Evolutionary conservation across 2,329 filamentous ascomycete species (phyloP).

Genomic region (Eutypella sp.): DNA sequence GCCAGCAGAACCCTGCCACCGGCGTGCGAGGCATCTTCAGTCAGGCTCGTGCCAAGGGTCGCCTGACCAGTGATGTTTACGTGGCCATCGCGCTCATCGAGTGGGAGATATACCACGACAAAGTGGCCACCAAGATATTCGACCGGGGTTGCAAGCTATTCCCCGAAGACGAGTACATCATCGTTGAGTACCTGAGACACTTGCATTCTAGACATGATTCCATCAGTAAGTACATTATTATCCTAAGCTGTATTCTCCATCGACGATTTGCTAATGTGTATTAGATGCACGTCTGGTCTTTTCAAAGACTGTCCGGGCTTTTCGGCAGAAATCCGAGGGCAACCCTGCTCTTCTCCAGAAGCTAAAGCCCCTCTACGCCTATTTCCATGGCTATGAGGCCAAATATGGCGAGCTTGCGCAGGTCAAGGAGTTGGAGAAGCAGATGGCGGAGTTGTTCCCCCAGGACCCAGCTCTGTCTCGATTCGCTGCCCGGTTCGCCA

Average conservation of each 20-base stretch:
- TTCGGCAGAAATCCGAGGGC: constrained; percentile 68
- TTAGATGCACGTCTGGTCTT: constrained; percentile 91
- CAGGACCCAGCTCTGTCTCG: constrained; percentile 72
- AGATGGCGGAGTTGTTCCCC: constrained; percentile 92
- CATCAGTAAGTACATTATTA: constrained; percentile 62
- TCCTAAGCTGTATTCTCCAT: background rate
- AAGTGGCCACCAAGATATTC: constrained; percentile 89
- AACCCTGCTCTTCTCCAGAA: constrained; percentile 50
- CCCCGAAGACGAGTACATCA: constrained; percentile 87
- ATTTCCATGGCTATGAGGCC: constrained; percentile 93
- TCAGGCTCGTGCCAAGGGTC: constrained; percentile 80
- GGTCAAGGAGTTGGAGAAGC: constrained; percentile 82
- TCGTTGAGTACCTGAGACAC: constrained; percentile 93
- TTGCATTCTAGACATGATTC: constrained; percentile 87
- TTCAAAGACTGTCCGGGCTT: constrained; percentile 82
- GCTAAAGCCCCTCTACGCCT: constrained; percentile 79
- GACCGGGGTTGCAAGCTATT: constrained; percentile 91
- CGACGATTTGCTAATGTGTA: constrained; percentile 15
- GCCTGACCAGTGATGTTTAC: constrained; percentile 91
- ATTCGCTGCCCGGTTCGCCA: constrained; percentile 73
- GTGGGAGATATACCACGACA: constrained; percentile 92
- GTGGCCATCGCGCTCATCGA: constrained; percentile 90
- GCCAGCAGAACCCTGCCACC: constrained; percentile 51
- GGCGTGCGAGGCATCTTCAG: constrained; percentile 86
- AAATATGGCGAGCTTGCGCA: constrained; percentile 90